Percentiles rank a stretch among this genome's conserved stretches.
Evolutionary conservation across 345 rosid species (phyloP).

Genomic region (Rhizophora apiculata): DNA sequence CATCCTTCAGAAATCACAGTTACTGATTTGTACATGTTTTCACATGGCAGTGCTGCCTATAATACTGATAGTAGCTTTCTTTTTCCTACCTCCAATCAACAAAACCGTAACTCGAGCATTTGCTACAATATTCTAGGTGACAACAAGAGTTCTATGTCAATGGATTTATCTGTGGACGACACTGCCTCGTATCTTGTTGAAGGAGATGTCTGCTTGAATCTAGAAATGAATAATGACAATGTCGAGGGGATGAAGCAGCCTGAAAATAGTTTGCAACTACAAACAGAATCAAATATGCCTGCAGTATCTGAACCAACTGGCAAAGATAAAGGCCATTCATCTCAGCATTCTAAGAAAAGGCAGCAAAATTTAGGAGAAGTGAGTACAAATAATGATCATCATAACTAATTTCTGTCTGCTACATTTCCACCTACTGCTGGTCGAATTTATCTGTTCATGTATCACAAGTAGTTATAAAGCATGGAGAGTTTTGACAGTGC

Average conservation of each 20-base stretch:
- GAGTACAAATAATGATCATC: slow-evolving; percentile 25
- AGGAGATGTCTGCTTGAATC: slow-evolving; percentile 30
- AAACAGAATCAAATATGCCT: slow-evolving; percentile 25
- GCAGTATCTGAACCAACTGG: slow-evolving; percentile 20
- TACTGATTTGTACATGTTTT: slow-evolving; percentile 24
- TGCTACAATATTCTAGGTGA: slow-evolving; percentile 28
- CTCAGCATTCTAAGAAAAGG: slow-evolving; percentile 55
- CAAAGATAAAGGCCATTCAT: slow-evolving; percentile 32
- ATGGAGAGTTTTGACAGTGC: slow-evolving; percentile 9
- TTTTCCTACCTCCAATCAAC: slow-evolving; percentile 28
- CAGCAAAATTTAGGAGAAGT: slow-evolving; percentile 42
- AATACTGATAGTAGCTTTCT: slow-evolving; percentile 28
- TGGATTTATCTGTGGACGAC: slow-evolving; percentile 45
- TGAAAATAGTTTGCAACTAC: slow-evolving; percentile 19
- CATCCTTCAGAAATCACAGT: slow-evolving; percentile 12
- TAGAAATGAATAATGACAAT: slow-evolving; percentile 33
- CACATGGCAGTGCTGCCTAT: slow-evolving; percentile 33
- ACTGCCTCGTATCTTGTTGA: slow-evolving; percentile 39
- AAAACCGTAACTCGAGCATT: slow-evolving; percentile 31
- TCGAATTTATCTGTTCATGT: neutral
- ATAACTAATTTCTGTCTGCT: neutral
- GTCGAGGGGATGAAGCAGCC: slow-evolving; percentile 30
- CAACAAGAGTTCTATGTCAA: slow-evolving; percentile 29
- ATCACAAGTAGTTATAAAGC: too few relatives aligned
- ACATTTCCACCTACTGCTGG: neutral